These are phyloP conservation scores for Monilinia fructicola DNA, from an alignment of 2,329 filamentous ascomycete genomes.

Conservation along the genomic window DNA sequence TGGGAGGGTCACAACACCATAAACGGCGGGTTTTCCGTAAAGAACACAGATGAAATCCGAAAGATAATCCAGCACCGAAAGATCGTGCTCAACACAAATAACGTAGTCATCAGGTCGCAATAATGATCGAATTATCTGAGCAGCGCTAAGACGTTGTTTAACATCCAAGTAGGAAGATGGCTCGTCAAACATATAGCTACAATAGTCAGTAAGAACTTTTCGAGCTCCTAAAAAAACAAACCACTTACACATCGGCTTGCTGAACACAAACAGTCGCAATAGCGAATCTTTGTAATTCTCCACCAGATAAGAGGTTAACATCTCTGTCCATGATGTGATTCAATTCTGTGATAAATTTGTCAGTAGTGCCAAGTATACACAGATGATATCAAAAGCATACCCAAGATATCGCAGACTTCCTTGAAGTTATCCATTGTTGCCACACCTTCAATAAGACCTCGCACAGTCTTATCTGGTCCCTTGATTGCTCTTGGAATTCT, in stretches of 20 bases:
- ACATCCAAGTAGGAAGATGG: conserved; percentile 99
- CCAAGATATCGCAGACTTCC: conserved; percentile 77
- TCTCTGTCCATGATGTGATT: conserved; percentile 90
- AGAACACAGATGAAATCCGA: conserved; percentile 98
- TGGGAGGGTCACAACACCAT: conserved; percentile 95
- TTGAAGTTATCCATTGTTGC: conserved; percentile 76
- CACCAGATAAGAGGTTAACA: conserved; percentile 86
- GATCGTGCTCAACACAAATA: conserved; percentile 98
- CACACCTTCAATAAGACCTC: conserved; percentile 73
- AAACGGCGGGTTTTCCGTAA: conserved; percentile 92
- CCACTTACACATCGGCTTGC: conserved; percentile 77
- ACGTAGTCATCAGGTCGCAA: conserved; percentile 89
- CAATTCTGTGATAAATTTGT: conserved; percentile 64
- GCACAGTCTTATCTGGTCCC: conserved; percentile 75
- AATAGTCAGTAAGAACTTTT: conserved; percentile 13
- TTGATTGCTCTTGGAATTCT: conserved; percentile 94
- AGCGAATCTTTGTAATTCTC: conserved; percentile 96
- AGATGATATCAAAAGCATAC: conserved; percentile 41
- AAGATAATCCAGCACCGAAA: conserved; percentile 96
- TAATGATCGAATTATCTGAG: conserved; percentile 87
- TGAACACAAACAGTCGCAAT: conserved; percentile 96
- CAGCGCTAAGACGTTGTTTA: conserved; percentile 94
- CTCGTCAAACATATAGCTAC: conserved; percentile 96
- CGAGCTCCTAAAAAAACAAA: not conserved
- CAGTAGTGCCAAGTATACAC: not conserved